Conservation (phyloP, 306 rosid genomes). For the Quercus gilva region DNA sequence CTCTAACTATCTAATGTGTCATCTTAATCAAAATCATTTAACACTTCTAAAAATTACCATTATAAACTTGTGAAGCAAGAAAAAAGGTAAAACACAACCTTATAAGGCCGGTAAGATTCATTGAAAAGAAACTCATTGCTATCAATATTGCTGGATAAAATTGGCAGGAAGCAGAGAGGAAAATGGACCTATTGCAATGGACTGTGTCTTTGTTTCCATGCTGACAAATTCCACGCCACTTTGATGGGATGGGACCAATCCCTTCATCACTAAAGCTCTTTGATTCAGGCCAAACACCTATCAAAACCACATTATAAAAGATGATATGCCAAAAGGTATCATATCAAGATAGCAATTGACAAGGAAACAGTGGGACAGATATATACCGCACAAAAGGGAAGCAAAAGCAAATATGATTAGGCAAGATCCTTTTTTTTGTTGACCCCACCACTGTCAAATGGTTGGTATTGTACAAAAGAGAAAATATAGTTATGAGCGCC, state of each 20-base stretch:
- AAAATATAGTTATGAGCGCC: no score
- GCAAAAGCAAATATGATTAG: not conserved
- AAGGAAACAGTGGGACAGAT: not conserved
- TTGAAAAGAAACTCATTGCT: not conserved
- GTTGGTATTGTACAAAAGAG: not conserved
- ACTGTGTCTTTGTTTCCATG: slow-evolving; percentile 22
- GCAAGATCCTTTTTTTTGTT: not conserved
- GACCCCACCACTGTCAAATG: not conserved
- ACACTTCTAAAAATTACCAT: no score
- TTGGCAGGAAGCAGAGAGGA: not conserved
- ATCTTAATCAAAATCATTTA: no score
- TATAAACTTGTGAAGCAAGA: no score
- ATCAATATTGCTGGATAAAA: not conserved
- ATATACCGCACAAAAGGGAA: not conserved
- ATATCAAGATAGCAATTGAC: not conserved
- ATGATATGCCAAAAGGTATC: not conserved
- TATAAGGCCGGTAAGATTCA: not conserved
- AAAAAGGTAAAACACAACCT: not conserved
- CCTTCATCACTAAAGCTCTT: slow-evolving; percentile 30
- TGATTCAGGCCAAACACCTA: not conserved
- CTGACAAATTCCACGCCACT: slow-evolving; percentile 67
- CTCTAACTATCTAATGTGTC: no score
- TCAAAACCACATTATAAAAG: not conserved
- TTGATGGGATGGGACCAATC: slow-evolving; percentile 53
- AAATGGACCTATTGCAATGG: slow-evolving; percentile 54